These are phyloP conservation scores for Erodium maritimum DNA, from an alignment of 345 rosid species.

Conservation along the genomic window DNA sequence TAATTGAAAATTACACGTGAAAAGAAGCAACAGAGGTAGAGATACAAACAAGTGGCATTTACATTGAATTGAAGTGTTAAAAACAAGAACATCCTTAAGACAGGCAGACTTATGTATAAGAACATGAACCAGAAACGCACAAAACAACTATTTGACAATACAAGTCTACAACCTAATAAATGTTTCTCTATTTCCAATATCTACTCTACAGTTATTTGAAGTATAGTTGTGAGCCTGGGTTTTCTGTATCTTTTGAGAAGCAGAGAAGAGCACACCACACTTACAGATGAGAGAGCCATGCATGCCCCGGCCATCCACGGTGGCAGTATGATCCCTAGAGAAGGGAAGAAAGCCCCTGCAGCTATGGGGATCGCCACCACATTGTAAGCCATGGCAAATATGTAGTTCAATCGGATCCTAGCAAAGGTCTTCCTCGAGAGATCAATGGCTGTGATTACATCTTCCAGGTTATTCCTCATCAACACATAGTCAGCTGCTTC, in stretches of 20 bases:
- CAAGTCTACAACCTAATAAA: too few species aligned
- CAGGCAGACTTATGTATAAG: too few species aligned
- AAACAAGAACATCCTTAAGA: too few species aligned
- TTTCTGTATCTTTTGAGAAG: conserved; percentile 19
- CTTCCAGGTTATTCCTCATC: conserved; percentile 26
- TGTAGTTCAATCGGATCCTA: conserved; percentile 23
- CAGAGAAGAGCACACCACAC: conserved; percentile 31
- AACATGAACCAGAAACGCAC: too few species aligned
- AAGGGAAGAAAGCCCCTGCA: conserved; percentile 21
- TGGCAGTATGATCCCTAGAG: conserved; percentile 17
- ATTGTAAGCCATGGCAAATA: conserved; percentile 28
- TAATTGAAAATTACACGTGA: too few species aligned
- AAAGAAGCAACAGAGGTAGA: too few species aligned
- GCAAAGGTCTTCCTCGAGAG: conserved; percentile 26
- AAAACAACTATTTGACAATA: too few species aligned
- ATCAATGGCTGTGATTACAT: conserved; percentile 28
- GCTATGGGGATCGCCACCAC: conserved; percentile 24
- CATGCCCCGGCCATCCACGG: conserved; percentile 32
- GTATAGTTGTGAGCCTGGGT: conserved; percentile 9
- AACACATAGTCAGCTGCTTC: conserved; percentile 32
- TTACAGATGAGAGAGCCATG: conserved; percentile 30
- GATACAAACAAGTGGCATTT: too few species aligned
- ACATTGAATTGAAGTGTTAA: too few species aligned
- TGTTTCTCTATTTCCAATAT: neutral
- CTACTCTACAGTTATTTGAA: neutral